A percentile compares a stretch with the other conserved stretches of the same genome.
These are phyloP conservation scores for Pseudoscleropodium purum DNA, from an alignment of 225 moss, liverwort and hornwort genomes.

Conservation along the genomic window DNA sequence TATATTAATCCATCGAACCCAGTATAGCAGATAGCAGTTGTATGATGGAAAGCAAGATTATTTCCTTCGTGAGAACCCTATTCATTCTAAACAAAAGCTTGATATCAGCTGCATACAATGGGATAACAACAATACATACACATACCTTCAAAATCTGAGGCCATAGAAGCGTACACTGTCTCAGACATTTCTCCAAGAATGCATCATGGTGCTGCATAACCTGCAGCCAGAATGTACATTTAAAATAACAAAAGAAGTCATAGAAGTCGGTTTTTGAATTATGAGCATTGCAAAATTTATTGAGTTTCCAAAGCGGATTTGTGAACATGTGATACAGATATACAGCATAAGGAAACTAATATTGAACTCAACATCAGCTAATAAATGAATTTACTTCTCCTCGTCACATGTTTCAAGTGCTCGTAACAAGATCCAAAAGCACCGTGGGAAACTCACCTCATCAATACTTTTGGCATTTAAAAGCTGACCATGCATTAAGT, in stretches of 20 bases:
- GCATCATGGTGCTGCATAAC: conserved; percentile 92
- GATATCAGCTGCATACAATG: background rate
- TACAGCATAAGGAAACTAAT: background rate
- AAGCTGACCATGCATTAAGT: conserved; percentile 74
- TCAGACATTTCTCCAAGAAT: conserved; percentile 87
- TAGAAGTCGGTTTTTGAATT: background rate
- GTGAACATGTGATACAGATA: background rate
- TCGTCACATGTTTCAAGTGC: background rate
- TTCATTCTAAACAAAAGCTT: background rate
- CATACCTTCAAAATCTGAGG: conserved; percentile 83
- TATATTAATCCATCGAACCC: background rate
- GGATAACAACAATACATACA: background rate
- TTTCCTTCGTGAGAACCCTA: background rate
- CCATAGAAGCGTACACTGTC: conserved; percentile 89
- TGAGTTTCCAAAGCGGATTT: background rate
- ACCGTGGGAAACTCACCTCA: conserved; percentile 40
- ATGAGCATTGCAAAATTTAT: background rate
- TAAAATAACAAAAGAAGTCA: background rate
- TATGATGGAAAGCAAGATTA: background rate
- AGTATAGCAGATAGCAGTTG: background rate
- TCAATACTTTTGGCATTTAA: conserved; percentile 85
- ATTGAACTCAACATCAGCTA: background rate
- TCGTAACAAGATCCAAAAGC: background rate
- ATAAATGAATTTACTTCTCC: background rate
- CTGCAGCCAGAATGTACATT: conserved; percentile 17